A percentile compares a stretch with the other conserved stretches of the same genome.
phyloP scores from a whole-genome alignment of 345 rosid genomes.

The Psidium guajava region DNA sequence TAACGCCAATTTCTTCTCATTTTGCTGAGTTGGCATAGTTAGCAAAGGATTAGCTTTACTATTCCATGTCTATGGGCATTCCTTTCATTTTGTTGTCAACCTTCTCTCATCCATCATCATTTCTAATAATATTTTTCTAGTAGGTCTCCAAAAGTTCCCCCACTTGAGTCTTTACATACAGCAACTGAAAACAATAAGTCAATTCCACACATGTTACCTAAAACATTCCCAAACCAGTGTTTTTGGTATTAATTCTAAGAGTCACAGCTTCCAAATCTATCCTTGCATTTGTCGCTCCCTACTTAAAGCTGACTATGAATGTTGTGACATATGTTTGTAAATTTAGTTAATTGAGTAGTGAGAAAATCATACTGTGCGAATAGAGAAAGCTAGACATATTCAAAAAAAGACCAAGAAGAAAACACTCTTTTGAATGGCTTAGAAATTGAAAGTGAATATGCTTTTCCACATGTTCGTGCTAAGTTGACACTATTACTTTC shows the following conservation, averaged over 20 bases:
- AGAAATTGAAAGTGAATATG: background rate
- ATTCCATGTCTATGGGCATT: background rate
- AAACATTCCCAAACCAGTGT: background rate
- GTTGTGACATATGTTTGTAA: background rate
- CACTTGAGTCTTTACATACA: background rate
- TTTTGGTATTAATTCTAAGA: background rate
- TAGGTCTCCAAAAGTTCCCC: background rate
- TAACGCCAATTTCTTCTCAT: background rate
- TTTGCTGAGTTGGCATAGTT: background rate
- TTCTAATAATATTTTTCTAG: background rate
- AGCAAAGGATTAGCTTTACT: background rate
- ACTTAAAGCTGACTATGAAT: background rate
- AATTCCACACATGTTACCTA: background rate
- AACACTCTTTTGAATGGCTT: background rate
- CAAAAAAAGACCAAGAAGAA: background rate
- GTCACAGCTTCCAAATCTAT: background rate
- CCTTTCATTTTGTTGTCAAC: background rate
- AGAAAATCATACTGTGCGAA: background rate
- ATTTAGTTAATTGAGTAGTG: background rate
- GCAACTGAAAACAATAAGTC: background rate
- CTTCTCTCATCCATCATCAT: background rate
- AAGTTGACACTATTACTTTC: background rate
- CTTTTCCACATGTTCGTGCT: background rate
- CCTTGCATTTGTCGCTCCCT: background rate
- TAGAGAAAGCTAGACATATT: background rate